Evolutionary conservation across 148 eudicot species (phyloP), one percentile per base, ranked within the genome.

Genomic region (Linanthus parryae): DNA sequence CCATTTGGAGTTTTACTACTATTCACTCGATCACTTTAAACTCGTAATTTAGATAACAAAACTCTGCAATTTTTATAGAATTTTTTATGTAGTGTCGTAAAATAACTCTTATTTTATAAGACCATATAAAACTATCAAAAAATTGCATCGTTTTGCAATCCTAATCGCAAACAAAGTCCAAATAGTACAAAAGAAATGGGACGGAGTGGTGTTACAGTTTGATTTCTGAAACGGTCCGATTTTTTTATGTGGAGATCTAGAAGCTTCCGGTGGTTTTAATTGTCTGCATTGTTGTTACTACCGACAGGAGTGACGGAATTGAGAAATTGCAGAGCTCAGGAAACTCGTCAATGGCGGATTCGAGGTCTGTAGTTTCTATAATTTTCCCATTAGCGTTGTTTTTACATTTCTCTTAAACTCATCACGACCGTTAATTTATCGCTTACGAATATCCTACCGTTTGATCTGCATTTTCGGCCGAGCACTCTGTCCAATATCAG

Each of bases 281-380:
- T 23, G 11, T 12, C 27, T 13, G 7, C 16, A 20, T 58, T 44
- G n/a, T 53, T 37, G 19, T 38, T 59, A 8, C 2, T 25, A 14
- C 21, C 1, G 22, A 11, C 69, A 69, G 74, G 54, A 63, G 35
- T 44, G 56, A 5, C 16, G 61, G 47, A 64, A 53, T 45, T 11
- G 61, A 40, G 40, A 12, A 58, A 60, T 66, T 75, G 39, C 72
- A 62, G 71, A 70, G 66, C 75, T 60, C 63, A 1, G 59, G 52
- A 24, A 61, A 55, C 73, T 66, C 76, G 58, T 53, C 76, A 63
- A 75, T 71, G 80, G 76, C 61, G 56, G 64, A 33, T 3, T 33
- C 28, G 25, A 66, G 58, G 80, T 75, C 45, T 33, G 60, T 59
- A 44, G 14, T 5, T 38, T 8, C 58, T 25, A 7, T 7, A 24